Base-by-base conservation (phyloP, 192 early-diverging fungal species). In the Coemansia sp. region DNA sequence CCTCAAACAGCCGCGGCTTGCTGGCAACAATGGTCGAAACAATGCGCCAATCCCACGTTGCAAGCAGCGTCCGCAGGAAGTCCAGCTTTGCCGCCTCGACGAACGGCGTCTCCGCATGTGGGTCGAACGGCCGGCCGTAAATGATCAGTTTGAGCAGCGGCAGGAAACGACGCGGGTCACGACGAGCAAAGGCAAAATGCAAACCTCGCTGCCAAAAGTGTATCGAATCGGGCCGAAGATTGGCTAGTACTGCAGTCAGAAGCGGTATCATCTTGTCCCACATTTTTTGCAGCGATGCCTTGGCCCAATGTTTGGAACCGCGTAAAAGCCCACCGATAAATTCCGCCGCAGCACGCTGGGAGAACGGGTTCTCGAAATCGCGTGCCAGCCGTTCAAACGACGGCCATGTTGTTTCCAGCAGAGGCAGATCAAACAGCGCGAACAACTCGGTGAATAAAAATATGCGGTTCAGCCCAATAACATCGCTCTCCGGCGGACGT, bases 231-330 rank as follows among this genome's bases (percentile, higher is more conserved):
- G 89, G 87, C 0, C 90, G 89, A 3, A 89, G 84, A 26, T 80
- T 77, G 21, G 86, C 72, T 29, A 97, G 84, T 1, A 86, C 87
- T 33, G 73, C 74, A 3, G 65, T 68, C 21, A 96, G 26, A 9
- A 93, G 29, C 2, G 92, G 88, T 8, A 83, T 77, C 37, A 94
- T 53, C 86, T 85, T 88, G 4, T 59, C 67, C 94, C 94, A 95
- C 70, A 96, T 71, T 15, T 61, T 67, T 12, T 63, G 64, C 52
- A 81, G 59, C 45, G 74, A 64, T 8, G 61, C 68, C 8, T 73
- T 56, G 4, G 68, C 63, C 95, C 95, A 98, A 70, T 97, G 91
- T 71, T 95, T 98, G 58, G 84, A 86, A 5, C 95, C 96, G 23
- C 93, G 87, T 23, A 98, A 71, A 26, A 96, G 34, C 4, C 96